phyloP scores from a whole-genome alignment of 2,329 filamentous ascomycete species.

The Aspergillus novofumigatus region DNA sequence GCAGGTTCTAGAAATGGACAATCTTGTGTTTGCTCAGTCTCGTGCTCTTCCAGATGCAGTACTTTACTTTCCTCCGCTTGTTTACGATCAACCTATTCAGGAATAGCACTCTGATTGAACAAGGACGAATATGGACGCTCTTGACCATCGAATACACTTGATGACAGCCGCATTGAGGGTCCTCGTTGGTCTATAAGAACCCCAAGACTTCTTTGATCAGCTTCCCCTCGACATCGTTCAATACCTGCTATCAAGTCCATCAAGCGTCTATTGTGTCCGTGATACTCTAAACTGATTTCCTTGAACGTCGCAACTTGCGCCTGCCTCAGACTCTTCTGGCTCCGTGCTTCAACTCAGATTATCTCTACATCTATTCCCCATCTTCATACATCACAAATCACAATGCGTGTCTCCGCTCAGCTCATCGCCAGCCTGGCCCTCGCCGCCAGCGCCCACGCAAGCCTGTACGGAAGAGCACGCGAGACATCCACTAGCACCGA shows the following conservation, averaged over 20 bases:
- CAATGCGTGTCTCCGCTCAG: slow-evolving; percentile 29
- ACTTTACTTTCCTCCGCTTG: background rate
- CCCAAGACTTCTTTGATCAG: background rate
- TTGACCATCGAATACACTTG: background rate
- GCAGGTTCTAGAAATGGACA: background rate
- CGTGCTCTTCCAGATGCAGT: background rate
- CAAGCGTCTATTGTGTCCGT: background rate
- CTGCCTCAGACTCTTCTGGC: background rate
- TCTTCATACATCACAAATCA: slow-evolving; percentile 5
- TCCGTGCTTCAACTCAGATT: background rate
- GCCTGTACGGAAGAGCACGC: background rate
- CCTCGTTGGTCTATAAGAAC: background rate
- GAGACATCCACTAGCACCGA: background rate
- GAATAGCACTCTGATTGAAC: background rate
- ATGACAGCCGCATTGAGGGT: background rate
- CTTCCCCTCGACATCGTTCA: background rate
- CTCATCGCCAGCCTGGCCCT: slow-evolving; percentile 16
- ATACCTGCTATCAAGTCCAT: background rate
- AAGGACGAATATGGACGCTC: background rate
- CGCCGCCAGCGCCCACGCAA: slow-evolving; percentile 12
- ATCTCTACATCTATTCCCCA: background rate
- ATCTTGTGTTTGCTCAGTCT: background rate
- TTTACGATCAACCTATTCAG: background rate
- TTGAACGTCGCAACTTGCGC: background rate
- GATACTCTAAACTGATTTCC: background rate